A percentile compares a stretch with the other conserved stretches of the same genome.
These are phyloP conservation scores for Xylaria bambusicola DNA, from an alignment of 495 filamentous ascomycete species.

Conservation along the genomic window DNA sequence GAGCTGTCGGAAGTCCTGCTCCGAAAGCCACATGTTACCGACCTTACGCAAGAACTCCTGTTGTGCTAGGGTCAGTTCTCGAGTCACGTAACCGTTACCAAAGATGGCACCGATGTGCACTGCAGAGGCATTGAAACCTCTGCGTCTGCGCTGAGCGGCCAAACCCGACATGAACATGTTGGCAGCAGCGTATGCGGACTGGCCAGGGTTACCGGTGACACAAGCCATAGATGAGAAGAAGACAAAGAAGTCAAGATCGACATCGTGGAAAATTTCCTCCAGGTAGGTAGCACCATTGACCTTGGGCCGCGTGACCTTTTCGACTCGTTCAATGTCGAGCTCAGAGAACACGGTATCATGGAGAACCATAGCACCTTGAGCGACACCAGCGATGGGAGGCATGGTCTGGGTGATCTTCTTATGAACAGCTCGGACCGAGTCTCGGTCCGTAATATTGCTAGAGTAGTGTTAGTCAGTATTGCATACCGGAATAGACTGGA, in stretches of 20 bases:
- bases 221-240: slow-evolving; percentile 52
- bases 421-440: background rate
- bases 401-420: slow-evolving; percentile 25
- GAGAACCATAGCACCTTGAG: slow-evolving; percentile 48
- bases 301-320: slow-evolving; percentile 33
- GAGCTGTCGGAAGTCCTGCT: slow-evolving; percentile 23
- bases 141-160: slow-evolving; percentile 27
- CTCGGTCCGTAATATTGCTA: background rate
- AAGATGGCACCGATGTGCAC: slow-evolving; percentile 48
- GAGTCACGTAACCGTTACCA: slow-evolving; percentile 43
- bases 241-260: slow-evolving; percentile 57
- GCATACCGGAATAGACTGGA: background rate
- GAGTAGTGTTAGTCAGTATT: background rate
- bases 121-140: background rate
- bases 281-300: slow-evolving; percentile 35
- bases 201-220: slow-evolving; percentile 47
- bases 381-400: slow-evolving; percentile 50
- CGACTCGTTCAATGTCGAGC: slow-evolving; percentile 30
- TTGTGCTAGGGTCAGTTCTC: slow-evolving; percentile 17
- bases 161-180: slow-evolving; percentile 51
- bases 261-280: slow-evolving; percentile 35
- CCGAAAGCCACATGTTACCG: slow-evolving; percentile 22
- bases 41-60: slow-evolving; percentile 30
- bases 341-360: slow-evolving; percentile 24
- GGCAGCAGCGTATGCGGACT: slow-evolving; percentile 53